These are phyloP conservation scores for Colletotrichum magnum DNA, from an alignment of 2,329 filamentous ascomycete genomes.

Conservation along the genomic window DNA sequence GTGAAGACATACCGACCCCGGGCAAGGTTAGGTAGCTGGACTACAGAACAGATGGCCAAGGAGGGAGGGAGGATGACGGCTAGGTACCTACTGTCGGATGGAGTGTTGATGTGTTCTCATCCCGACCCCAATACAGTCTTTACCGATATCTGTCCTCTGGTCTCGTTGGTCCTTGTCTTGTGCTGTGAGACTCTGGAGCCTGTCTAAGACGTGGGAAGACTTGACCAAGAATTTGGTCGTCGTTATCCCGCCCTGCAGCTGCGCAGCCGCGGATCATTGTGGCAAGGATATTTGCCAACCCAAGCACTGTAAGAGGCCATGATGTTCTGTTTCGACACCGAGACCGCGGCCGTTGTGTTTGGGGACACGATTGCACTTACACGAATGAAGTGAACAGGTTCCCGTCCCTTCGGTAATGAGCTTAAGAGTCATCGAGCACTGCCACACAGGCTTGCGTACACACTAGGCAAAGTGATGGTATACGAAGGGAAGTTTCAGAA, in stretches of 20 bases:
- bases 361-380: too few species aligned
- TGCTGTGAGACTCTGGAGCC: background rate
- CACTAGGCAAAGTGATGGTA: too few species aligned
- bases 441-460: slow-evolving; percentile 26
- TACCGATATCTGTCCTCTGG: slow-evolving; percentile 7
- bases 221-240: background rate
- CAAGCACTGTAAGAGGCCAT: too few species aligned
- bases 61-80: too few species aligned
- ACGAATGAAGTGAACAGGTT: slow-evolving; percentile 23
- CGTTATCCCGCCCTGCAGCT: background rate
- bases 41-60: too few species aligned
- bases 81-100: too few species aligned
- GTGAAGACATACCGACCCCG: too few species aligned
- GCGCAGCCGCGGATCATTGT: background rate
- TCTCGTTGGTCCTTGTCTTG: background rate
- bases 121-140: slow-evolving; percentile 4
- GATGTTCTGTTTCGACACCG: background rate
- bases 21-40: too few species aligned
- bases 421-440: slow-evolving; percentile 26
- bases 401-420: slow-evolving; percentile 6
- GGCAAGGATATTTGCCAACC: too few species aligned
- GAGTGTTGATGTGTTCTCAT: too few species aligned
- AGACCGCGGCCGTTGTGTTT: too few species aligned
- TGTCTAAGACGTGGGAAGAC: background rate
- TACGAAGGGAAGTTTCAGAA: too few species aligned